phyloP scores from a whole-genome alignment of 345 rosid species.

The Brassica juncea region DNA sequence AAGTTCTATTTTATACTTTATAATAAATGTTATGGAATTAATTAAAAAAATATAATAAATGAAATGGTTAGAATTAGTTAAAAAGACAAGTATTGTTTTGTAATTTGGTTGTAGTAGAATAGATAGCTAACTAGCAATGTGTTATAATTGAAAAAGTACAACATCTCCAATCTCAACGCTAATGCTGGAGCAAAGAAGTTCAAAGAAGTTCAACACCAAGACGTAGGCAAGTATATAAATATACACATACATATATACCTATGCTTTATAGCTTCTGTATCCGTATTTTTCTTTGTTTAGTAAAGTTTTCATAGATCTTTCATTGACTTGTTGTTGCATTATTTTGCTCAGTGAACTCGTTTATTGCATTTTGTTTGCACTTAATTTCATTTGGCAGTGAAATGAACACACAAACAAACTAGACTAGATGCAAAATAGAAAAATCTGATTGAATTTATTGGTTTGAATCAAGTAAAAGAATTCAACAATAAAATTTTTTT shows the following conservation, averaged over 20 bases:
- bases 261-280: neutral
- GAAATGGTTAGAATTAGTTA: too few relatives aligned
- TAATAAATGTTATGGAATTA: too few relatives aligned
- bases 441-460: constrained; percentile 26
- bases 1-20: too few relatives aligned
- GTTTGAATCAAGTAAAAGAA: constrained; percentile 32
- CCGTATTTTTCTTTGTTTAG: neutral
- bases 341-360: neutral
- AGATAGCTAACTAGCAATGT: neutral
- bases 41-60: too few relatives aligned
- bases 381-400: constrained; percentile 8
- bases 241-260: neutral
- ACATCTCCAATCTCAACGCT: neutral
- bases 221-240: neutral
- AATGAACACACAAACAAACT: neutral
- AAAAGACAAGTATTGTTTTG: too few relatives aligned
- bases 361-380: neutral
- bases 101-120: too few relatives aligned
- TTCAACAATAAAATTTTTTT: constrained; percentile 15
- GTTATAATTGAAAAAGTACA: neutral
- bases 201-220: neutral
- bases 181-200: neutral
- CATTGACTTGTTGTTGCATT: neutral
- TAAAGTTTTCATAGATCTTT: neutral
- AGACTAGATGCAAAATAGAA: neutral